Evolutionary conservation across 2,329 filamentous ascomycete species (phyloP).

Genomic region (Furcasterigmium furcatum): DNA sequence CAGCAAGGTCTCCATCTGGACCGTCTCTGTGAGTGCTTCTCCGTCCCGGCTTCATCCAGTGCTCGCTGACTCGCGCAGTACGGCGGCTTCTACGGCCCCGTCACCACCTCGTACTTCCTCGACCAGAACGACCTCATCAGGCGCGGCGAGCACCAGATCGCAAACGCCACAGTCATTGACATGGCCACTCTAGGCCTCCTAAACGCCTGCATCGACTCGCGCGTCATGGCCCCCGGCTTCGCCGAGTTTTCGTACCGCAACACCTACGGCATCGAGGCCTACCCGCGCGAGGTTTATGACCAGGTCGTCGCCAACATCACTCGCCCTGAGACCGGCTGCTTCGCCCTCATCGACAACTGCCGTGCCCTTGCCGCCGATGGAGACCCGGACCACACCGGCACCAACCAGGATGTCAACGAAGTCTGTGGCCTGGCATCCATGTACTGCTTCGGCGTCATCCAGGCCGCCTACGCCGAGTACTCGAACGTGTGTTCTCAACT

Average conservation of each 20-base stretch:
- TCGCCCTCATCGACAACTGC: slow-evolving; percentile 49
- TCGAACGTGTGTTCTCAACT: slow-evolving; percentile 5
- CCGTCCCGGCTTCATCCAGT: too few relatives aligned
- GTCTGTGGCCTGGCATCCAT: slow-evolving; percentile 53
- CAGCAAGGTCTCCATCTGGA: slow-evolving; percentile 43
- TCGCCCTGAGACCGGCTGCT: slow-evolving; percentile 44
- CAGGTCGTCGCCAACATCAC: slow-evolving; percentile 28
- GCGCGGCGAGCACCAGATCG: neutral
- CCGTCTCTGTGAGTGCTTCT: slow-evolving; percentile 15
- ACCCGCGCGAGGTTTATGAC: slow-evolving; percentile 14
- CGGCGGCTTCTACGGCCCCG: slow-evolving; percentile 6
- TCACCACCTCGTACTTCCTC: slow-evolving; percentile 4
- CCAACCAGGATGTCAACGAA: slow-evolving; percentile 30
- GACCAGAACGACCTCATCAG: slow-evolving; percentile 6
- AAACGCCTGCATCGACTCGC: neutral
- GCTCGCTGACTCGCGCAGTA: too few relatives aligned
- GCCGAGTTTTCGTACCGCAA: slow-evolving; percentile 18
- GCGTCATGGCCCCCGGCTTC: slow-evolving; percentile 26
- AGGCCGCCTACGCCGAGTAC: slow-evolving; percentile 27
- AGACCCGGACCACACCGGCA: slow-evolving; percentile 39
- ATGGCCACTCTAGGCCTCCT: slow-evolving; percentile 6
- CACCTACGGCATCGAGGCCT: slow-evolving; percentile 8
- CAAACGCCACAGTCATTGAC: slow-evolving; percentile 20
- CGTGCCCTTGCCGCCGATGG: slow-evolving; percentile 29
- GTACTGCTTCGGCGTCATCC: slow-evolving; percentile 11